Conservation (phyloP, 192 early-diverging fungal species). For the Backusella luteola region DNA sequence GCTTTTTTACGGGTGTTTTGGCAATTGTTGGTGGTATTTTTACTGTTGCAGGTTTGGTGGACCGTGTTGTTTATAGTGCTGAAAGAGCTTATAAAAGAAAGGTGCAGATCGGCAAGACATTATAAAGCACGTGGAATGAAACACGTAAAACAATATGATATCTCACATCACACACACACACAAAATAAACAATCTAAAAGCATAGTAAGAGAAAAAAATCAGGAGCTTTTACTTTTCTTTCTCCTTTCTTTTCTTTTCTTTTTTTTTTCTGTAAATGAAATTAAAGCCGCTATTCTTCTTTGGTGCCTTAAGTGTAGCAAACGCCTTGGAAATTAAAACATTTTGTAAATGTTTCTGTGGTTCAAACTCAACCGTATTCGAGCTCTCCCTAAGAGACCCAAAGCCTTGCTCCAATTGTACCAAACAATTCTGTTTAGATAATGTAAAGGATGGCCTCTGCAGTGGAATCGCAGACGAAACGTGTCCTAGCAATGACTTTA, state of each 20-base stretch:
- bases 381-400: constrained; percentile 41
- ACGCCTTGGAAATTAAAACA: constrained; percentile 9
- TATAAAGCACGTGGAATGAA: constrained; percentile 25
- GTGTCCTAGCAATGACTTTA: constrained; percentile 46
- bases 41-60: constrained; percentile 90
- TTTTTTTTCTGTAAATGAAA: neutral
- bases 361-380: constrained; percentile 57
- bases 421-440: constrained; percentile 65
- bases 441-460: constrained; percentile 38
- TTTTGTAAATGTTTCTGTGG: constrained; percentile 73
- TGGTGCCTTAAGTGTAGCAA: neutral
- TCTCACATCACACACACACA: neutral
- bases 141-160: neutral
- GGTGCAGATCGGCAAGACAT: constrained; percentile 77
- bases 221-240: neutral
- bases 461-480: constrained; percentile 45
- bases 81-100: constrained; percentile 77
- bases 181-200: neutral
- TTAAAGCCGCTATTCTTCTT: constrained; percentile 1
- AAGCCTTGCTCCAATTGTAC: constrained; percentile 60
- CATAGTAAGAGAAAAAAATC: neutral
- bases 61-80: constrained; percentile 80
- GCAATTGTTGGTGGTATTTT: constrained; percentile 94
- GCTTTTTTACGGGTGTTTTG: constrained; percentile 87
- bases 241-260: neutral